Base-by-base conservation (phyloP, 75 land plant genomes). In the Cryptomeria japonica region DNA sequence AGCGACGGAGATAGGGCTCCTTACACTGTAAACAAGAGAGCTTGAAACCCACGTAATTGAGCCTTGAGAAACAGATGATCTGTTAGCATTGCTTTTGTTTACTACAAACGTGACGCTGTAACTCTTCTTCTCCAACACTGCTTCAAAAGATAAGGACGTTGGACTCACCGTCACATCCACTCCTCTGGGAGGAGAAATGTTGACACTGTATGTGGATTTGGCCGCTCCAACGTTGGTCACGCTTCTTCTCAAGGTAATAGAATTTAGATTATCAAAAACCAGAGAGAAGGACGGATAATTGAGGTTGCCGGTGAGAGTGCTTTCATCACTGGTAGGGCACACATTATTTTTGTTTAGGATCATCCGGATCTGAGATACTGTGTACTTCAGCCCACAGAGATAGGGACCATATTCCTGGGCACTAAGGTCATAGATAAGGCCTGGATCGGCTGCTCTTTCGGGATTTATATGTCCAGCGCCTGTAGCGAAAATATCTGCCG, bases 201-300 rank as follows among this genome's bases (percentile, higher is more conserved):
- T 32, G 18, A 70, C 72, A 0, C 0, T 1, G 86, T 89, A 91
- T 32, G 38, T 80, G 3, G 87, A 76, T 46, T 42, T 34, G 7
- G 58, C 89, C 78, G 75, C 55, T 5, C 86, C 91, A 36, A 92
- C 96, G 78, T 95, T 95, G 47, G 95, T 95, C 55, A 92, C 91
- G n/a, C 87, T 89, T 73, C 95, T 86, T 38, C 79, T 79, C 92
- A 47, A 10, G 11, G 51, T 47, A 47, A 47, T 0, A 11, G 51
- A 47, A 47, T 0, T 9, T 11, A 0, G 11, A 1, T 47, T 47
- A 10, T 47, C 16, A 78, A 90, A 83, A 12, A 83, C 0, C 41
- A 84, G 47, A 16, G 79, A 28, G 84, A 90, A 87, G 42, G 91
- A 90, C 22, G 91, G 91, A 56, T 90, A 90, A 46, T 90, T 90